Base-by-base conservation (phyloP, 2,329 filamentous ascomycete species). In the Sporothrix pallida region DNA sequence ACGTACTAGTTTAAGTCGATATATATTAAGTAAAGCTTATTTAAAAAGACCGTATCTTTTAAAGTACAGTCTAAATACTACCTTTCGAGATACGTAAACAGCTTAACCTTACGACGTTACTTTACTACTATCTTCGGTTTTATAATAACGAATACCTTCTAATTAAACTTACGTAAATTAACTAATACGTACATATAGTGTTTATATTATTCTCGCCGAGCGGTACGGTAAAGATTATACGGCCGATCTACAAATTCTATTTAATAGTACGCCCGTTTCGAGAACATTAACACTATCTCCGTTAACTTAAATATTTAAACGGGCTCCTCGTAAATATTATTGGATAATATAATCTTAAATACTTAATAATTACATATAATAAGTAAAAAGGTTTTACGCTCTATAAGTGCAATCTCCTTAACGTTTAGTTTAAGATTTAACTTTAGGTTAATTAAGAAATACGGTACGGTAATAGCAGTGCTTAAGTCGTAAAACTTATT, bases 361-460 rank as follows among this genome's bases (percentile, higher is more conserved):
- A n/a, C 52, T n/a, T n/a, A 56, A 56, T 56, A 56, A 56, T 56
- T n/a, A 56, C 52, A 56, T n/a, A 56, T 56, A n/a, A 23, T n/a
- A n/a, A 23, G 2, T n/a, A 56, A 17, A 56, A 56, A 56, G 52
- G 52, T 23, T 56, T 56, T n/a, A 6, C 20, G 52, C 52, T 56
- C 52, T n/a, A 56, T 56, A n/a, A 56, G 52, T 23, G 52, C 52
- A 20, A 56, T 56, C 52, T 56, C 52, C 52, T 56, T 56, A n/a
- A n/a, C 52, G 52, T 56, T 56, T 3, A 56, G 52, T 56, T 23
- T n/a, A 3, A n/a, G 52, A 56, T 56, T 56, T n/a, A 56, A n/a
- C 52, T 56, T n/a, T n/a, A n/a, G 52, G 52, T 56, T 56, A n/a
- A n/a, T 56, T n/a, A 56, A 56, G 52, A 56, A 56, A 23, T 56